Evolutionary conservation across 495 filamentous ascomycete genomes (phyloP), one percentile per base, ranked within the genome.

Genomic region (Talaromyces ruber): DNA sequence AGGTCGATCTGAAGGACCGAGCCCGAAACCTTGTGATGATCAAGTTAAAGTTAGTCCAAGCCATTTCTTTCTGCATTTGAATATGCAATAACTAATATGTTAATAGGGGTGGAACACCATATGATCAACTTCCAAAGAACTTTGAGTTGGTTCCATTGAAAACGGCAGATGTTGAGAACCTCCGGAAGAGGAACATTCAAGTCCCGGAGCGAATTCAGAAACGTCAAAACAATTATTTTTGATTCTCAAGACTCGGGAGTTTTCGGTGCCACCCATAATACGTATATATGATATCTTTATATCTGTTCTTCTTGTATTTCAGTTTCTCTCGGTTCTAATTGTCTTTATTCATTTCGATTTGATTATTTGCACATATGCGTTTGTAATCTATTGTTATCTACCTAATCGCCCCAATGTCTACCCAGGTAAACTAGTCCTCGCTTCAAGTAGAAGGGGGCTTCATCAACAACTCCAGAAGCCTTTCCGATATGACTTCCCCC

Each of bases 1-100:
- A 92, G 66, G 87, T 92, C 0, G 86, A 93, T 64, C 68, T 93
- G 7, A 94, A 94, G 69, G 91, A 94, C 66, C 90, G 91, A 62
- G 91, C 91, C 2, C 74, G 91, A 26, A 95, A 91, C 61, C 67
- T 94, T n/a, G 65, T 68, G 34, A 64, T 65, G 6, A 60, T 53
- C 28, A 68, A 53, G 52, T 24, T 60, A 11, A 64, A 65, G 72
- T 72, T 66, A 3, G 66, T 65, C 64, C 21, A 2, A n/a, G 50
- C 50, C 21, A 56, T 25, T 5, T 18, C 12, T 26, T 55, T 54
- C 21, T 52, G 7, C 7, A 18, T n/a, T 61, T 6, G 51, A 61
- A 9, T 12, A 2, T 12, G 6, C 22, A 18, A 18, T 6, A 22
- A 45, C 59, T 61, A 53, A 61, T 9, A 45, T 56, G 6, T 26